Conservation (phyloP, 805 yeast species). For the Candida suzukii region DNA sequence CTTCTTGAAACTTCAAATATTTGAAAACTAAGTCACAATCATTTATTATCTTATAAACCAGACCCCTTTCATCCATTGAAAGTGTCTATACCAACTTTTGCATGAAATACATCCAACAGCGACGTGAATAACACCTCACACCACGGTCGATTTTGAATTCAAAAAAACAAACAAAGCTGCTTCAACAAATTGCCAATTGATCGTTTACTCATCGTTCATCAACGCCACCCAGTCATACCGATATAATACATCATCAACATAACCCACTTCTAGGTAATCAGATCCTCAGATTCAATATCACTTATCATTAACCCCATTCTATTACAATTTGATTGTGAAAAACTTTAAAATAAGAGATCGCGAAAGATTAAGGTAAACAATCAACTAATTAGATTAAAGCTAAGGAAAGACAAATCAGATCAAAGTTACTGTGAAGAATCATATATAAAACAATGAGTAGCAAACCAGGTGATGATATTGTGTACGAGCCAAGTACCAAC, state of each 20-base stretch:
- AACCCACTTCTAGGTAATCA: no score
- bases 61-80: no score
- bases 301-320: background rate
- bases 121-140: background rate
- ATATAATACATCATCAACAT: no score
- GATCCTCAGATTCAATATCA: background rate
- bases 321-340: background rate
- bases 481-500: constrained; percentile 1
- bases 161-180: no score
- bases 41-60: no score
- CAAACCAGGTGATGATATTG: background rate
- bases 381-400: background rate
- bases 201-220: no score
- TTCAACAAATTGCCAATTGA: no score
- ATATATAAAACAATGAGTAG: background rate
- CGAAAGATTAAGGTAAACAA: background rate
- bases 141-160: background rate
- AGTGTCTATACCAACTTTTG: background rate
- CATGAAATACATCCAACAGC: no score
- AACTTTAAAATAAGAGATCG: background rate
- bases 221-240: no score
- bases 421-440: no score
- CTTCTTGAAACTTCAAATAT: no score
- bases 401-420: background rate
- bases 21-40: no score